phyloP scores from a whole-genome alignment of 2,329 filamentous ascomycete species.

The Trichoderma koningii region DNA sequence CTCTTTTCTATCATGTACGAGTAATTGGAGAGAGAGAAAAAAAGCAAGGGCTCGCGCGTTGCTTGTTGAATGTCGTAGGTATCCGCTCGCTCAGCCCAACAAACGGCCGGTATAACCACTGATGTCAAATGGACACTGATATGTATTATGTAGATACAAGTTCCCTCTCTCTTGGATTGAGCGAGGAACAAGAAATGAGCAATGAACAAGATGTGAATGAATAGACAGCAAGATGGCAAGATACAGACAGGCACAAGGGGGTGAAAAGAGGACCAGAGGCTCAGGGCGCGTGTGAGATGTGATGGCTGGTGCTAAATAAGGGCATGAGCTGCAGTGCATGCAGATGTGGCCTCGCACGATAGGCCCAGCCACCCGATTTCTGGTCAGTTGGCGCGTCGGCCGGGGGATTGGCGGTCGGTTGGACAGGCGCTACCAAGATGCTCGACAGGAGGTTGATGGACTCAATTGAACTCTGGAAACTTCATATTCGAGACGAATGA shows the following conservation, averaged over 20 bases:
- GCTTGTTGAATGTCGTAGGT: too few relatives aligned
- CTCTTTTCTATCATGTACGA: conserved; percentile 8
- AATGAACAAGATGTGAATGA: too few relatives aligned
- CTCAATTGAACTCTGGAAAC: too few relatives aligned
- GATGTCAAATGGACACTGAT: too few relatives aligned
- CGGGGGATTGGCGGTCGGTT: too few relatives aligned
- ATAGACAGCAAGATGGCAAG: not conserved
- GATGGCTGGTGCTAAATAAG: conserved; percentile 8
- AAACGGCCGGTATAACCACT: not conserved
- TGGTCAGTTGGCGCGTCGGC: too few relatives aligned
- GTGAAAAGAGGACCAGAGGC: conserved; percentile 1
- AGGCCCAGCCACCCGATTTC: conserved; percentile 33
- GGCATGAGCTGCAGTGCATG: conserved; percentile 9
- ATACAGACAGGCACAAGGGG: conserved; percentile 13
- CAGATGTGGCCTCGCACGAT: conserved; percentile 37
- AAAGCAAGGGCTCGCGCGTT: not conserved
- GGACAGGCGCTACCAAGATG: conserved; percentile 5
- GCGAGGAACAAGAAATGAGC: too few relatives aligned
- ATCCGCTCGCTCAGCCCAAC: conserved; percentile 5
- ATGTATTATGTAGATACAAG: too few relatives aligned
- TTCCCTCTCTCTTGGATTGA: too few relatives aligned
- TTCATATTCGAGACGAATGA: too few relatives aligned
- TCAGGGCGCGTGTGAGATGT: conserved; percentile 12
- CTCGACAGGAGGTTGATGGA: conserved; percentile 1
- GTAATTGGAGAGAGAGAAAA: too few relatives aligned